phyloP scores from a whole-genome alignment of 2,329 filamentous ascomycete genomes.

The Cryphonectria carpinicola region DNA sequence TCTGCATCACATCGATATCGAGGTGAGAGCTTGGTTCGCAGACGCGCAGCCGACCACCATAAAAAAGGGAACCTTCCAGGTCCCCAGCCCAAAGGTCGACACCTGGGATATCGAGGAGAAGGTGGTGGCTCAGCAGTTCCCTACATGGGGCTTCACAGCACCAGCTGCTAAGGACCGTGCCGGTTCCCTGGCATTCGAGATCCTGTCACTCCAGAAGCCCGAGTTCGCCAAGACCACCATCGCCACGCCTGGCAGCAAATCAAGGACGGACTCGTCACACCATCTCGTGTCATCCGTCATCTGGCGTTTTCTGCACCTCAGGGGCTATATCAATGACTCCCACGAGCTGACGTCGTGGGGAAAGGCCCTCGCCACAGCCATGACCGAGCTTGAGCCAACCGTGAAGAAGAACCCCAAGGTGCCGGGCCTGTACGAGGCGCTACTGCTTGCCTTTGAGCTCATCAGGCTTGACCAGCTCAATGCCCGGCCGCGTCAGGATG shows the following conservation, averaged over 20 bases:
- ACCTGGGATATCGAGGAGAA: slow-evolving; percentile 76
- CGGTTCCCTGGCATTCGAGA: slow-evolving; percentile 60
- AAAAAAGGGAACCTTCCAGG: slow-evolving; percentile 48
- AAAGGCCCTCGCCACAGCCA: slow-evolving; percentile 71
- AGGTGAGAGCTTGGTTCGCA: slow-evolving; percentile 84
- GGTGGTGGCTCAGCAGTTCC: slow-evolving; percentile 53
- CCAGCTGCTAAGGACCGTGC: slow-evolving; percentile 39
- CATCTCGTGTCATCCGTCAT: slow-evolving; percentile 73
- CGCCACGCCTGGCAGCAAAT: slow-evolving; percentile 52
- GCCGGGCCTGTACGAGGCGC: slow-evolving; percentile 70
- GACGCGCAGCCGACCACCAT: slow-evolving; percentile 71
- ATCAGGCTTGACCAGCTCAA: slow-evolving; percentile 79
- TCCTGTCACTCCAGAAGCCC: slow-evolving; percentile 69
- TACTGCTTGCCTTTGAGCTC: slow-evolving; percentile 84
- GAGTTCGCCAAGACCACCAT: slow-evolving; percentile 73
- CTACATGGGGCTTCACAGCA: slow-evolving; percentile 31
- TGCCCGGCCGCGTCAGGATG: slow-evolving; percentile 61
- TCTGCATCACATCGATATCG: slow-evolving; percentile 78
- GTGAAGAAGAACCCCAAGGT: slow-evolving; percentile 49
- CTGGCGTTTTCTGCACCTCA: slow-evolving; percentile 88
- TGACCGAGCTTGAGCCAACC: slow-evolving; percentile 64
- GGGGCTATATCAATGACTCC: slow-evolving; percentile 78
- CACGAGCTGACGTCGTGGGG: slow-evolving; percentile 88
- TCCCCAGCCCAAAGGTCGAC: slow-evolving; percentile 50
- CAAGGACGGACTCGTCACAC: slow-evolving; percentile 65